Evolutionary conservation across 257 asterid species (phyloP), one percentile per base, ranked within the genome.

Genomic region (Avicennia marina): DNA sequence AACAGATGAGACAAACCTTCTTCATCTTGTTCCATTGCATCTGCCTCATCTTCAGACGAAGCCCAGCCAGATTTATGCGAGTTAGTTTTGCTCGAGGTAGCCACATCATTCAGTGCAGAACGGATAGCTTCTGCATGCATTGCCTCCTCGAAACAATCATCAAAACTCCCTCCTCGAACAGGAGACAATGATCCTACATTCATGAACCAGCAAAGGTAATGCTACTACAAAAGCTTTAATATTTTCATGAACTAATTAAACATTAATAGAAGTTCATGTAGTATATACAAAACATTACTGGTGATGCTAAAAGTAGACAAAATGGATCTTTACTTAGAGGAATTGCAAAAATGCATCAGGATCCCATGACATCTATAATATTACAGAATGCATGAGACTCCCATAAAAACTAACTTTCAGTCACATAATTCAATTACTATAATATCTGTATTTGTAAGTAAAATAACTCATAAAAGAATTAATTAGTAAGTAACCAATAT

Each of bases 21-120:
- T 61, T 69, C 88, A 41, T 81, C 90, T 75, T 77, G 77, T 65
- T 83, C 86, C 94, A 79, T 83, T 17, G 77, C 70, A 64, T 85
- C 97, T 4, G 40, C 60, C 21, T 93, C 97, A 42, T 89, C 98
- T 53, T 89, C 97, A 38, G 97, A 93, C 53, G 96, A 85, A 16
- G 95, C 82, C 97, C 97, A 93, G 57, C 96, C 95, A 16, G 90
- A 65, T 61, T 68, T 59, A 31, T 60, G 79, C 19, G 66, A 71
- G 59, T 63, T 49, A 40, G 62, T 75, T 66, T 71, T 84, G 75
- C 91, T 85, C 26, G 95, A 85, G 70, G 95, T 78, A 52, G 82
- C 94, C 54, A 69, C 79, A 55, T 84, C 95, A 65, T 80, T 78
- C 74, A 82, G 61, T 24, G 94, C 86, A 24, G 76, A 72, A 58